Percentiles rank a stretch among this genome's conserved stretches.
Evolutionary conservation across 176 grass and related monocot species (phyloP).

Genomic region (Raddia guianensis): DNA sequence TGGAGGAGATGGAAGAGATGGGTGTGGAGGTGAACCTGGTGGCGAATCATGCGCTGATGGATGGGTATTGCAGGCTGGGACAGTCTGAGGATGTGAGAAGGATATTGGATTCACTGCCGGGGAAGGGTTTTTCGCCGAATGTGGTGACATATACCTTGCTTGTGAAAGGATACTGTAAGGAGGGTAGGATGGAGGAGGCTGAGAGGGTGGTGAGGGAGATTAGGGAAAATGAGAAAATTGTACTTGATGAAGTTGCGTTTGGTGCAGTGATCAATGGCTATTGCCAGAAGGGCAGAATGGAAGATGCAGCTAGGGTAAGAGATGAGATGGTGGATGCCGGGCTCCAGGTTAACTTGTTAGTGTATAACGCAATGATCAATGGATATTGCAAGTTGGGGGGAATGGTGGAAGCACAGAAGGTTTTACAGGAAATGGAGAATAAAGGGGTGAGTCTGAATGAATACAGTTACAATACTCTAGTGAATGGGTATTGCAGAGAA

Average conservation of each 20-base stretch:
- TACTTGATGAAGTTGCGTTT: conserved; percentile 65
- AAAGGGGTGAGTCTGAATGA: conserved; percentile 50
- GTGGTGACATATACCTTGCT: conserved; percentile 80
- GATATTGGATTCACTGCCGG: conserved; percentile 46
- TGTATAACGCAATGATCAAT: conserved; percentile 79
- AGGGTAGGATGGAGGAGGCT: conserved; percentile 63
- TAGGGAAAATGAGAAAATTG: conserved; percentile 54
- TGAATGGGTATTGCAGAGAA: conserved; percentile 82
- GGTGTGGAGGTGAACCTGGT: conserved; percentile 81
- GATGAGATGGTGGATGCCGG: conserved; percentile 59
- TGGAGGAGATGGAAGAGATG: conserved; percentile 64
- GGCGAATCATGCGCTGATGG: conserved; percentile 71
- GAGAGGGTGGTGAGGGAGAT: conserved; percentile 57
- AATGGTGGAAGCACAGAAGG: conserved; percentile 62
- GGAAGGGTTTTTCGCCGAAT: conserved; percentile 62
- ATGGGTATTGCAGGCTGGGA: conserved; percentile 67
- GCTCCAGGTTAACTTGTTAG: conserved; percentile 65
- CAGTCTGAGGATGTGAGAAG: conserved; percentile 51
- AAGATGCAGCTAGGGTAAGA: conserved; percentile 60
- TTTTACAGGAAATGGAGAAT: conserved; percentile 69
- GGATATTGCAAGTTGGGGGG: conserved; percentile 85
- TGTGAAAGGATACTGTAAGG: conserved; percentile 86
- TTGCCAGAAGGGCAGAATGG: conserved; percentile 69
- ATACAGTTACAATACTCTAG: conserved; percentile 88
- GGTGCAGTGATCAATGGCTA: conserved; percentile 78